Evolutionary conservation across 108 stramenopile species (phyloP).

Genomic region (Skeletonema costatum): DNA sequence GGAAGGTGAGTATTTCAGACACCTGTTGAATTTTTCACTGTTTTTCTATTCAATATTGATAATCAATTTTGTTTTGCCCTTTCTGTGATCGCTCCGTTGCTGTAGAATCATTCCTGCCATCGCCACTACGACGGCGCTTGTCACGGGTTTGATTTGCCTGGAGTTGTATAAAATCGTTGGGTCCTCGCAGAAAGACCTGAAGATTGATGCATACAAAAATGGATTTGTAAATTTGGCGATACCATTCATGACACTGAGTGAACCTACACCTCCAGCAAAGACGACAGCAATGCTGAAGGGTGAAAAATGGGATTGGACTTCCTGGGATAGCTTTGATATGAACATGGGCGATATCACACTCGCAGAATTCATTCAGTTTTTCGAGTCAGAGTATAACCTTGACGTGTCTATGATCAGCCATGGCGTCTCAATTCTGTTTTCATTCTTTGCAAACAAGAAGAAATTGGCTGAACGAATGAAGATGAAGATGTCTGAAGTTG

Average conservation of each 20-base stretch:
- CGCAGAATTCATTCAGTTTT: constrained; percentile 88
- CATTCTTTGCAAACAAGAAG: constrained; percentile 96
- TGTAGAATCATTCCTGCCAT: constrained; percentile 97
- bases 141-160: constrained; percentile 95
- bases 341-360: constrained; percentile 89
- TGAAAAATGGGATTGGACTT: constrained; percentile 95
- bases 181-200: constrained; percentile 84
- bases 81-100: neutral
- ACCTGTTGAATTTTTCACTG: neutral
- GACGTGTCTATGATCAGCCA: constrained; percentile 97
- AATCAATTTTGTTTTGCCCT: neutral
- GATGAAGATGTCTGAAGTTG: constrained; percentile 93
- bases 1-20: constrained; percentile 50
- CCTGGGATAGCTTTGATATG: constrained; percentile 96
- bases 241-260: constrained; percentile 96
- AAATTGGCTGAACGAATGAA: constrained; percentile 94
- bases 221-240: constrained; percentile 95
- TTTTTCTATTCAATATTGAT: neutral
- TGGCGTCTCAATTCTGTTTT: constrained; percentile 95
- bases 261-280: constrained; percentile 90
- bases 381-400: constrained; percentile 93
- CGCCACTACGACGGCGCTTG: constrained; percentile 98
- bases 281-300: constrained; percentile 87
- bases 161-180: constrained; percentile 97
- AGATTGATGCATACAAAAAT: constrained; percentile 94